Base-by-base conservation (phyloP, 2,329 filamentous ascomycete species). In the Fusarium stilboides region DNA sequence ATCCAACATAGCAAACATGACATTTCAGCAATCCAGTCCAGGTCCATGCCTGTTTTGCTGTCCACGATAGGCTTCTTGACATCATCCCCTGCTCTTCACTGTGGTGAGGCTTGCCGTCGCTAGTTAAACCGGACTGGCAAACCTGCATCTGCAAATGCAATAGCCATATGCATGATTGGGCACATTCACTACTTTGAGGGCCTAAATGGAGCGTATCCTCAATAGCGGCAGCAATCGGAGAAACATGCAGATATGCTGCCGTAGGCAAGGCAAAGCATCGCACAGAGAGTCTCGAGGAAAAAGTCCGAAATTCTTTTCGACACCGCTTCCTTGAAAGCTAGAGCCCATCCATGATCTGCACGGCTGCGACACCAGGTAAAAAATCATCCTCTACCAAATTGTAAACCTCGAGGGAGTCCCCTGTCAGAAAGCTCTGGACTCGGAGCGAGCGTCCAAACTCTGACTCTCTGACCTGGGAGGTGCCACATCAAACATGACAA, bases 271-370 rank as follows among this genome's bases (percentile, higher is more conserved):
- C 60, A 46, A 62, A 39, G 47, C 62, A 57, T 45, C 24, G 55
- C 60, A 46, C 60, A 61, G 46, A 67, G 28, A 54, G 45, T 53
- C 61, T 67, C 36, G 34, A 20, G 31, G 14, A 58, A 42, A 70
- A 46, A 47, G 37, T 26, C 66, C 40, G 57, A 44, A 50, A 62
- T 46, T 45, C 54, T 57, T 34, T 53, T 64, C 39, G 72, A 72
- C 72, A 73, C 70, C 72, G 72, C 72, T 72, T 70, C 52, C 62
- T 62, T 45, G 20, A 34, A 19, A 43, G 57, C 60, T 60, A 61
- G 40, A 59, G 67, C 55, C 57, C 58, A 54, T 72, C 57, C 53
- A 61, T 62, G 72, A 74, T 70, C 70, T 69, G 65, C 70, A 64
- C 70, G 62, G 55, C 45, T 44, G 19, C 42, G 39, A 47, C 52